Percentiles rank a stretch among this genome's conserved stretches.
phyloP scores from a whole-genome alignment of 148 eudicot species.

The Amaranthus hypochondriacus region DNA sequence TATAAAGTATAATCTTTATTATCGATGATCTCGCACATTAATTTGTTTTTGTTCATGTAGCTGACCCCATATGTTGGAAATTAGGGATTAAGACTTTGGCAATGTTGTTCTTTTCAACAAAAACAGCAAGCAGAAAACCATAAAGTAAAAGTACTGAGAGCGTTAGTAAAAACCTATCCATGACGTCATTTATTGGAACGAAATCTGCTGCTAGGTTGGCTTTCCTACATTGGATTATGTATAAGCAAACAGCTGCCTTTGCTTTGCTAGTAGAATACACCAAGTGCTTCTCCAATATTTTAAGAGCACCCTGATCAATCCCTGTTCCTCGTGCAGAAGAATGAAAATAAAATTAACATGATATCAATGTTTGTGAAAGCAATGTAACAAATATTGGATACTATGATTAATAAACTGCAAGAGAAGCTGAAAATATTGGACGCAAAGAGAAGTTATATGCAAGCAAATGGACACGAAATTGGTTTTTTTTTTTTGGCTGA shows the following conservation, averaged over 20 bases:
- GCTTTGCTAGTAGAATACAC: constrained; percentile 71
- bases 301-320: constrained; percentile 38
- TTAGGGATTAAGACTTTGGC: too few species aligned
- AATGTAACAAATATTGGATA: not conserved
- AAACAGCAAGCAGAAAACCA: not conserved
- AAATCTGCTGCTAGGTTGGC: constrained; percentile 30
- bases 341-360: not conserved
- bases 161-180: constrained; percentile 49
- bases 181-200: constrained; percentile 48
- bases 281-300: constrained; percentile 53
- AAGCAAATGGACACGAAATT: not conserved
- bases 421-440: not conserved
- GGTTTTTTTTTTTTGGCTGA: not conserved
- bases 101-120: not conserved
- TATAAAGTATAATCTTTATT: too few species aligned
- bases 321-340: constrained; percentile 41
- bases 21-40: too few species aligned
- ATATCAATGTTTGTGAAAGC: not conserved
- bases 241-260: constrained; percentile 60
- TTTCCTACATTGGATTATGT: constrained; percentile 48
- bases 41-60: too few species aligned
- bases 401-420: not conserved
- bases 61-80: too few species aligned
- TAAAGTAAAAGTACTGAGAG: constrained; percentile 1
- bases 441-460: not conserved